phyloP scores from a whole-genome alignment of 805 yeast genomes.

The Hanseniaspora mollemarum region DNA sequence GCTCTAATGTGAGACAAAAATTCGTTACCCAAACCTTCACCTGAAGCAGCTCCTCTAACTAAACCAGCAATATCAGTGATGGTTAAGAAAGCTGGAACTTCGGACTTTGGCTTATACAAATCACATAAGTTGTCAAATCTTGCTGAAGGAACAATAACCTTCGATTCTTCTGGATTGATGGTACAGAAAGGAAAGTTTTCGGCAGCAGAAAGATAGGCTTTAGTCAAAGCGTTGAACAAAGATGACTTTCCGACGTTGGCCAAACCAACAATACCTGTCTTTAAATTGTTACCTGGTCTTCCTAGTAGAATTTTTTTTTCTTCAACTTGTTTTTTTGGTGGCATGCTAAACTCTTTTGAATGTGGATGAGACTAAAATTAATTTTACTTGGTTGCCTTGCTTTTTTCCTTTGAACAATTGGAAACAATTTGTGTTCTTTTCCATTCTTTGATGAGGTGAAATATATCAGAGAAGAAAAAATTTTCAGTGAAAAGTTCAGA shows the following conservation, averaged over 20 bases:
- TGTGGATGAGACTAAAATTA: background rate
- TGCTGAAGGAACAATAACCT: slow-evolving; percentile 84
- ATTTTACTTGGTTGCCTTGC: background rate
- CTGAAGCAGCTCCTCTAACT: slow-evolving; percentile 91
- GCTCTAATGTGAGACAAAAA: slow-evolving; percentile 93
- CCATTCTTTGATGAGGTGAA: background rate
- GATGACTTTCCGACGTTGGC: slow-evolving; percentile 76
- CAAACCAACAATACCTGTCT: slow-evolving; percentile 64
- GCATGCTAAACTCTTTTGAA: slow-evolving; percentile 21
- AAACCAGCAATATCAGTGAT: slow-evolving; percentile 96
- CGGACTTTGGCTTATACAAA: slow-evolving; percentile 67
- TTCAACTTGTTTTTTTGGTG: slow-evolving; percentile 35
- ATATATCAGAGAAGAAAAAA: background rate
- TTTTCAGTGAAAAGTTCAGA: too few relatives aligned
- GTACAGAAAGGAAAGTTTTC: slow-evolving; percentile 78
- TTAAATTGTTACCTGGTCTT: slow-evolving; percentile 50
- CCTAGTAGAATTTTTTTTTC: slow-evolving; percentile 65
- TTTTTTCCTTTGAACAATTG: background rate
- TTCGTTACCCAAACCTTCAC: slow-evolving; percentile 97
- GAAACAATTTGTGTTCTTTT: background rate
- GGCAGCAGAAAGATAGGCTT: slow-evolving; percentile 55
- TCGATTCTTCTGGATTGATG: slow-evolving; percentile 95
- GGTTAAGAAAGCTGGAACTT: slow-evolving; percentile 85
- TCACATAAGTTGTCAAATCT: slow-evolving; percentile 68
- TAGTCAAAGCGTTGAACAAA: slow-evolving; percentile 71